These are phyloP conservation scores for Coemansia reversa DNA, from an alignment of 192 early-diverging fungal species.

Conservation along the genomic window DNA sequence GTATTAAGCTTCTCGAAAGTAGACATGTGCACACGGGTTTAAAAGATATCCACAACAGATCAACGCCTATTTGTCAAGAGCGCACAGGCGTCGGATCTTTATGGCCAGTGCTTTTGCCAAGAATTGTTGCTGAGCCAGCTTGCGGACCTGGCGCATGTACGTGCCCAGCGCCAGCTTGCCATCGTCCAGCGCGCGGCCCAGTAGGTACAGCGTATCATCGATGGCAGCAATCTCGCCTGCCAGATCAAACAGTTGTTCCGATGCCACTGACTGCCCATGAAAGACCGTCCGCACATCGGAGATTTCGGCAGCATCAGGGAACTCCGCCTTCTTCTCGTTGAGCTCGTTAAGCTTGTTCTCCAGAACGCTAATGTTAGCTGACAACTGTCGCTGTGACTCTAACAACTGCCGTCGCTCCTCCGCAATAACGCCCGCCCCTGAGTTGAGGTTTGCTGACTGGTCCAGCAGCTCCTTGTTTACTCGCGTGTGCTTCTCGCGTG, in stretches of 20 bases:
- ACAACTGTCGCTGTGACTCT: constrained; percentile 62
- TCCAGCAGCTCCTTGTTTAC: constrained; percentile 68
- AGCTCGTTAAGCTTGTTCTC: constrained; percentile 62
- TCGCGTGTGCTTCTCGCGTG: constrained; percentile 57
- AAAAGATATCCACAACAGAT: neutral
- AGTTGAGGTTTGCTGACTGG: constrained; percentile 68
- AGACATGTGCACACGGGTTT: neutral
- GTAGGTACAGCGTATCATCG: constrained; percentile 81
- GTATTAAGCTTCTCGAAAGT: neutral
- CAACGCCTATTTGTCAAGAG: constrained; percentile 7
- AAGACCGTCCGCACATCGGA: constrained; percentile 26
- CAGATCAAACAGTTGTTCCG: constrained; percentile 77
- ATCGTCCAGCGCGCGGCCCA: constrained; percentile 75
- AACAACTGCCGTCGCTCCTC: constrained; percentile 61
- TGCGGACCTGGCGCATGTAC: constrained; percentile 83
- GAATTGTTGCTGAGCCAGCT: constrained; percentile 84
- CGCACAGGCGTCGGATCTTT: constrained; percentile 59
- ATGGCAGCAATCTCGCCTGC: constrained; percentile 88
- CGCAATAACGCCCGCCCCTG: constrained; percentile 65
- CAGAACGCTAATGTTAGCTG: constrained; percentile 66
- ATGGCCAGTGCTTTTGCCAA: constrained; percentile 77
- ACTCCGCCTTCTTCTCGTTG: constrained; percentile 39
- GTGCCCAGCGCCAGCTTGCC: constrained; percentile 68
- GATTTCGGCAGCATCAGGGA: constrained; percentile 34
- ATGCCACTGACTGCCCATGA: constrained; percentile 32